Conservation (phyloP, 805 yeast species). For the Teunomyces pallodes region DNA sequence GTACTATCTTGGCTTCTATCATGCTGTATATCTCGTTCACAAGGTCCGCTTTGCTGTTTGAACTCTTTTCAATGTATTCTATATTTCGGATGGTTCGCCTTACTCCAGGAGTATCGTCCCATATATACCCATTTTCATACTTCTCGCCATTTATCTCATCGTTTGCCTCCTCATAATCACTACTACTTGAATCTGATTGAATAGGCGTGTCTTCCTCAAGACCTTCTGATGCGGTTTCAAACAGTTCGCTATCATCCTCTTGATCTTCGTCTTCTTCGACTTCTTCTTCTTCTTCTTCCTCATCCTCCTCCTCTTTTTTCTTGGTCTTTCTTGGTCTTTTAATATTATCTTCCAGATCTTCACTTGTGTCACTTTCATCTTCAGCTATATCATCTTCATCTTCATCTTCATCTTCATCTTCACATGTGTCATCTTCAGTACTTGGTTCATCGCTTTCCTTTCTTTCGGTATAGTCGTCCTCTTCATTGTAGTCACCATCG, state of each 20-base stretch:
- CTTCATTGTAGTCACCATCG: no score
- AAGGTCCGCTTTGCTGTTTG: conserved; percentile 20
- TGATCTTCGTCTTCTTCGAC: conserved; percentile 5
- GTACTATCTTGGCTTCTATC: conserved; percentile 15
- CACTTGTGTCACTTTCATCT: neutral
- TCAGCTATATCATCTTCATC: neutral
- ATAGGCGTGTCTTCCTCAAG: conserved; percentile 5
- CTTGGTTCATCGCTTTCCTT: no score
- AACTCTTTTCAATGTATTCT: conserved; percentile 7
- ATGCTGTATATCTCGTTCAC: conserved; percentile 20
- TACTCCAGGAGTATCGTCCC: conserved; percentile 7
- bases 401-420: neutral
- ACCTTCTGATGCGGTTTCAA: conserved; percentile 5
- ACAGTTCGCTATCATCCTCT: conserved; percentile 9
- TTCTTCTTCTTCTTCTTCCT: conserved; percentile 4
- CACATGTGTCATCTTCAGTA: no score
- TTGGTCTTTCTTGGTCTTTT: neutral
- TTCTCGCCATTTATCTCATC: conserved; percentile 7
- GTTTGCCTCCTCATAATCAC: conserved; percentile 5
- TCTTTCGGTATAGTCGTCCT: no score
- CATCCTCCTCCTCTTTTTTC: conserved; percentile 3
- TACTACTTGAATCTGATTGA: neutral
- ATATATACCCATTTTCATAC: conserved; percentile 6
- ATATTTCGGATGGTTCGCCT: neutral
- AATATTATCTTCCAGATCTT: neutral